Percentiles rank a stretch among this genome's conserved stretches.
These are phyloP conservation scores for Neopestalotiopsis sp. DNA, from an alignment of 2,329 filamentous ascomycete genomes.

Conservation along the genomic window DNA sequence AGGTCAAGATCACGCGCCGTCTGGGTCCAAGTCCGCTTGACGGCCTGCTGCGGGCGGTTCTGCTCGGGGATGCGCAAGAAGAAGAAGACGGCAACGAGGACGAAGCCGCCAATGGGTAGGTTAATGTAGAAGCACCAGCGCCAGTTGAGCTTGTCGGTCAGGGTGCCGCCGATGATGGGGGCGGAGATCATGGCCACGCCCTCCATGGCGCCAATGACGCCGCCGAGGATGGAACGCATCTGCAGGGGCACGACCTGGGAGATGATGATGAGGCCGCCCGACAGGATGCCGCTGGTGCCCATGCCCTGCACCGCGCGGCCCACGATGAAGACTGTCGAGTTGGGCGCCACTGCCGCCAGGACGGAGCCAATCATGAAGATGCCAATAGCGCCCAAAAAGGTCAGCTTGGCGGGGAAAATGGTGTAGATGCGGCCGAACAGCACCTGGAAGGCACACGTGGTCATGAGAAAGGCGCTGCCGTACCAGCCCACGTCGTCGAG, in stretches of 20 bases:
- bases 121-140: constrained; percentile 37
- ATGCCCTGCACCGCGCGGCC: constrained; percentile 44
- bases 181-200: constrained; percentile 39
- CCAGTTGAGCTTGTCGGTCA: constrained; percentile 38
- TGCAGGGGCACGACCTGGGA: constrained; percentile 39
- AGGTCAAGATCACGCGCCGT: constrained; percentile 31
- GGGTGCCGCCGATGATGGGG: constrained; percentile 34
- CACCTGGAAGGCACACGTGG: constrained; percentile 1
- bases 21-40: constrained; percentile 19
- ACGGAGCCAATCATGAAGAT: constrained; percentile 16
- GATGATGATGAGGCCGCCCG: constrained; percentile 38
- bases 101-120: constrained; percentile 27
- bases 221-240: constrained; percentile 43
- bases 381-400: background rate
- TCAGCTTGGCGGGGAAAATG: constrained; percentile 2
- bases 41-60: constrained; percentile 3
- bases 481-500: constrained; percentile 19
- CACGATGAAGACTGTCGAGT: constrained; percentile 42
- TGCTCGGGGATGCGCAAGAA: constrained; percentile 27
- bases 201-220: constrained; percentile 43
- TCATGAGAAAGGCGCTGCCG: constrained; percentile 14
- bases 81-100: constrained; percentile 31
- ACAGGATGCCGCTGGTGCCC: constrained; percentile 42
- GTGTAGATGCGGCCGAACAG: constrained; percentile 16
- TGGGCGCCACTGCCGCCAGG: constrained; percentile 28